A percentile compares a stretch with the other conserved stretches of the same genome.
These are phyloP conservation scores for Magnaporthales sp. DNA, from an alignment of 2,329 filamentous ascomycete species.

Conservation along the genomic window DNA sequence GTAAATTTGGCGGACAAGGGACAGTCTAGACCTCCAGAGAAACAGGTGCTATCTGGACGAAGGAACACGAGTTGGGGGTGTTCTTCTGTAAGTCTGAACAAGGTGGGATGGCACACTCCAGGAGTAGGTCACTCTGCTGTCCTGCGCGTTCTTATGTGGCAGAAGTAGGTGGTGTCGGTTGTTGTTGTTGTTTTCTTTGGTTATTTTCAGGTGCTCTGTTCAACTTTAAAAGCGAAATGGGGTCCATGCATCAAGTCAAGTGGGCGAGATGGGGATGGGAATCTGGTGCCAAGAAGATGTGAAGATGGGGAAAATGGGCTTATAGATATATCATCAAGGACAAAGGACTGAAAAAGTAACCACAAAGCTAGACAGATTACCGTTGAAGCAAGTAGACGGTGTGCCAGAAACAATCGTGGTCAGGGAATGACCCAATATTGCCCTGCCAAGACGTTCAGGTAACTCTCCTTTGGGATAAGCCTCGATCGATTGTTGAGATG, in stretches of 20 bases:
- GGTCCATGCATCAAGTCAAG: background rate
- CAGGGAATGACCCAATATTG: slow-evolving; percentile 1
- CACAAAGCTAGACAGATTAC: background rate
- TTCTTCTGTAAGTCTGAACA: background rate
- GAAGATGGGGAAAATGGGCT: background rate
- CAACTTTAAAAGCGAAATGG: background rate
- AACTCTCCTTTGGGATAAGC: background rate
- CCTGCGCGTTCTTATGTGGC: background rate
- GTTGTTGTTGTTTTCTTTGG: too few relatives aligned
- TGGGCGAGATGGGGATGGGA: background rate
- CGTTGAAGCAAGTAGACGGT: background rate
- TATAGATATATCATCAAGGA: background rate
- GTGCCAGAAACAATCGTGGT: background rate
- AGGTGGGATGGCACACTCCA: background rate
- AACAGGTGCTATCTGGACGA: background rate
- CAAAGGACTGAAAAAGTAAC: background rate
- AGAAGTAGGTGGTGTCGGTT: background rate
- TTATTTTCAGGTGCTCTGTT: background rate
- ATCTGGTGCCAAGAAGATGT: background rate
- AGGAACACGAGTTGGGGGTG: background rate
- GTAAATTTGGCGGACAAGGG: background rate
- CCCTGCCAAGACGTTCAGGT: background rate
- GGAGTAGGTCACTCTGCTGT: background rate
- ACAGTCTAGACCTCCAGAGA: background rate
- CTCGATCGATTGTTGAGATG: background rate